Conservation (phyloP, 371 early-diverging fungal species). For the Mortierella sp. region DNA sequence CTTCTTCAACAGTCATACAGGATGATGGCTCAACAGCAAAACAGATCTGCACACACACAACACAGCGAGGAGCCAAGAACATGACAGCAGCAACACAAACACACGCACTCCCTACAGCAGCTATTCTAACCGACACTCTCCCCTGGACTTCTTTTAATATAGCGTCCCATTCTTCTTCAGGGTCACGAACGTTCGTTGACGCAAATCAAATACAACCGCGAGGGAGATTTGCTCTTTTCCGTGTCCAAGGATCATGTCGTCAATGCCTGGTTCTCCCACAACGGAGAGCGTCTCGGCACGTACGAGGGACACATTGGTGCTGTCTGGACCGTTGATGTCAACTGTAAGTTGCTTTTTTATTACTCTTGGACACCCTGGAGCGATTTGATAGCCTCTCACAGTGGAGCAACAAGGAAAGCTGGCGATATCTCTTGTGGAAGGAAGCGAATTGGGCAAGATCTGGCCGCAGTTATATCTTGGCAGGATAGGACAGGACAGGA, state of each 20-base stretch:
- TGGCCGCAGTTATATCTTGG: too few species aligned
- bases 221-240: constrained; percentile 99
- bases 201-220: constrained; percentile 98
- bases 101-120: neutral
- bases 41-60: constrained; percentile 1
- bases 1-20: constrained; percentile 10
- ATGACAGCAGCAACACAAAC: neutral
- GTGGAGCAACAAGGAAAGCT: neutral
- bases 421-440: too few species aligned
- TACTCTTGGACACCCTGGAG: neutral
- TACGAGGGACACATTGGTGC: constrained; percentile 97
- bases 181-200: constrained; percentile 99
- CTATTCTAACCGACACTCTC: neutral
- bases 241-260: constrained; percentile 96
- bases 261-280: constrained; percentile 97
- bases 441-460: too few species aligned
- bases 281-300: constrained; percentile 98
- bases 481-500: neutral
- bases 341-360: constrained; percentile 67
- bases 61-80: neutral
- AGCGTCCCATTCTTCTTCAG: constrained; percentile 96
- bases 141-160: constrained; percentile 12
- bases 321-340: constrained; percentile 95
- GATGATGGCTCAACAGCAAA: neutral
- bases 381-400: too few species aligned